These are phyloP conservation scores for Porpolomopsis calyptriformis DNA, from an alignment of 768 basidiomycete genomes.

Conservation along the genomic window DNA sequence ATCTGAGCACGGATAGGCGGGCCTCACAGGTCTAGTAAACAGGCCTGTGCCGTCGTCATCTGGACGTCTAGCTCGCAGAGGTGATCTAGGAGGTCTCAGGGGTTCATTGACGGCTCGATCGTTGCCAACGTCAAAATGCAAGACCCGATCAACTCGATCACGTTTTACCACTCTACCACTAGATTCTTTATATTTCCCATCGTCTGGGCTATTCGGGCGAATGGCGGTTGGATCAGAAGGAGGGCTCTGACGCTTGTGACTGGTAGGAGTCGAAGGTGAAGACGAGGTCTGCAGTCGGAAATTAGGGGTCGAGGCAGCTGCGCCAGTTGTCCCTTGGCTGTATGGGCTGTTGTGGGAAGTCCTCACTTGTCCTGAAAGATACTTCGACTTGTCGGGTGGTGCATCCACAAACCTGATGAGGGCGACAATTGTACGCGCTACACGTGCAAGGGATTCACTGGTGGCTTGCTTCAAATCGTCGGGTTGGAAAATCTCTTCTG, in stretches of 20 bases:
- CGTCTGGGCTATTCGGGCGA: slow-evolving; percentile 47
- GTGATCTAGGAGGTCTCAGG: slow-evolving; percentile 38
- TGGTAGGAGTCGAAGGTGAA: slow-evolving; percentile 23
- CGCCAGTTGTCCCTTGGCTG: slow-evolving; percentile 28
- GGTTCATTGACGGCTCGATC: slow-evolving; percentile 13
- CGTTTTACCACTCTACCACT: slow-evolving; percentile 11
- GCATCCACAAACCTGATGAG: slow-evolving; percentile 54
- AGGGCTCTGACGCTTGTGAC: slow-evolving; percentile 40
- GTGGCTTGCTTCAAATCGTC: slow-evolving; percentile 59
- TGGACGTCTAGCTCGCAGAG: slow-evolving; percentile 32
- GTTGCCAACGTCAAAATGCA: slow-evolving; percentile 10
- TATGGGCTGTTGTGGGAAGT: slow-evolving; percentile 23
- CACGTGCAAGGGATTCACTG: slow-evolving; percentile 53
- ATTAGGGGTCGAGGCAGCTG: slow-evolving; percentile 56
- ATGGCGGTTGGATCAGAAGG: slow-evolving; percentile 40
- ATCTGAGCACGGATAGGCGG: slow-evolving; percentile 5
- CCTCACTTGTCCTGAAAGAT: slow-evolving; percentile 32
- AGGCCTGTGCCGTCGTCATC: slow-evolving; percentile 23
- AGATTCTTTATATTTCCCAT: slow-evolving; percentile 20
- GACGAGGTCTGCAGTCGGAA: slow-evolving; percentile 29
- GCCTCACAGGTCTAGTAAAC: slow-evolving; percentile 16
- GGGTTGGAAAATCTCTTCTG: slow-evolving; percentile 54
- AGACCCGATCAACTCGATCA: background rate
- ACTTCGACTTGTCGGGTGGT: slow-evolving; percentile 37
- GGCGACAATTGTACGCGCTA: slow-evolving; percentile 64